Base-by-base conservation (phyloP, 73 alveolate genomes). In the Paramecium octaurelia region DNA sequence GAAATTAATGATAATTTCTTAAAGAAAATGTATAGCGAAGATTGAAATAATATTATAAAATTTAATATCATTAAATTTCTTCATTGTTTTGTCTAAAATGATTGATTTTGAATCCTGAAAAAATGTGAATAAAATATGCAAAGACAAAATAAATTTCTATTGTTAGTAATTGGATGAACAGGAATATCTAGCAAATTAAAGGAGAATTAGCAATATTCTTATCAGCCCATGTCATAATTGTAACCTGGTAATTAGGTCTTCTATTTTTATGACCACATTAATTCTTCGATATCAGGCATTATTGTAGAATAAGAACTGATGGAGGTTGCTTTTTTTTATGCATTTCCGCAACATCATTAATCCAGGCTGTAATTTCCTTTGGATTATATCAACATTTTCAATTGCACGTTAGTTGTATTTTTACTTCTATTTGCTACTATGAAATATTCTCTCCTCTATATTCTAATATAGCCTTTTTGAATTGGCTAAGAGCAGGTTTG, bases 381-480 rank as follows among this genome's bases (percentile, higher is more conserved):
- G 99, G 99, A 88, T 98, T 98, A 96, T 98, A 83, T 97, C 99
- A 48, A 99, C 99, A 83, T 96, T 92, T 92, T 98, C 97, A 85
- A 98, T 95, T 1, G 97, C 86, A 43, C 92, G 91, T 21, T 86
- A 6, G 86, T 58, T 0, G 70, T 27, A 14, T 42, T 36, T 38
- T 86, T 85, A 27, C 88, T 77, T 42, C 92, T 95, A 50, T 96
- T 96, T 24, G 92, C 94, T 58, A 58, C 93, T 77, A 95, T 94
- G 23, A 96, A 95, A 83, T 92, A 92, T 64, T 95, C 85, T 64
- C 84, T 95, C 95, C 95, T 90, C 50, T 73, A 96, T 91, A 92
- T 29, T 88, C 95, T 57, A 95, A 88, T 90, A 92, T 95, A 64
- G 97, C 98, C 24, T 92, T 97, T 23, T 94, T 95, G 24, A 86